These are phyloP conservation scores for Phytophthora sojae DNA, from an alignment of 352 stramenopile genomes.

Conservation along the genomic window DNA sequence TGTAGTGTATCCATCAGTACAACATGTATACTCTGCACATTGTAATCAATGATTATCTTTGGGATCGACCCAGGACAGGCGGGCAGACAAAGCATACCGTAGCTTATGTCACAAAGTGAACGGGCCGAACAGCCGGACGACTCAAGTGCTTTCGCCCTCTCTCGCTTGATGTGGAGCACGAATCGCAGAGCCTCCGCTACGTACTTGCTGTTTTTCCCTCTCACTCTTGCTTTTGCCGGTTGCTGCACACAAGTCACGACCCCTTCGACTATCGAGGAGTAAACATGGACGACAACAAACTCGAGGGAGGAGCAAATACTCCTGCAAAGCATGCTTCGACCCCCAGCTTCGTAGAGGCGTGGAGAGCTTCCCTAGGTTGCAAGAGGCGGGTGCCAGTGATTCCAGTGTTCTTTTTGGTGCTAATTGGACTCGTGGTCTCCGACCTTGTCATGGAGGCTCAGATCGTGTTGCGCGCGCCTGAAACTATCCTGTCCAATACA, in stretches of 20 bases:
- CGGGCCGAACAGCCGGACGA: background rate
- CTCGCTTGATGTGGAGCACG: background rate
- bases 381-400: conserved; percentile 1
- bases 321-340: background rate
- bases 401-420: conserved; percentile 13
- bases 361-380: background rate
- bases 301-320: conserved; percentile 4
- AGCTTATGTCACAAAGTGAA: background rate
- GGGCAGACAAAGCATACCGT: no score
- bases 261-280: background rate
- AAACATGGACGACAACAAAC: conserved; percentile 2
- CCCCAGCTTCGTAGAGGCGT: background rate
- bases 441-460: conserved; percentile 12
- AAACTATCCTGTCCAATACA: conserved; percentile 2
- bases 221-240: background rate
- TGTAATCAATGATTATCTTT: background rate
- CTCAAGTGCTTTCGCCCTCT: background rate
- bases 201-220: background rate
- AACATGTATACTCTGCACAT: background rate
- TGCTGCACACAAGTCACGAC: background rate
- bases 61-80: background rate
- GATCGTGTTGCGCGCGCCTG: conserved; percentile 9
- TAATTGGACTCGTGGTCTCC: conserved; percentile 16
- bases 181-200: background rate
- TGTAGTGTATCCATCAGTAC: background rate